Evolutionary conservation across 805 yeast species (phyloP).

Genomic region (Myxozyma udenii): DNA sequence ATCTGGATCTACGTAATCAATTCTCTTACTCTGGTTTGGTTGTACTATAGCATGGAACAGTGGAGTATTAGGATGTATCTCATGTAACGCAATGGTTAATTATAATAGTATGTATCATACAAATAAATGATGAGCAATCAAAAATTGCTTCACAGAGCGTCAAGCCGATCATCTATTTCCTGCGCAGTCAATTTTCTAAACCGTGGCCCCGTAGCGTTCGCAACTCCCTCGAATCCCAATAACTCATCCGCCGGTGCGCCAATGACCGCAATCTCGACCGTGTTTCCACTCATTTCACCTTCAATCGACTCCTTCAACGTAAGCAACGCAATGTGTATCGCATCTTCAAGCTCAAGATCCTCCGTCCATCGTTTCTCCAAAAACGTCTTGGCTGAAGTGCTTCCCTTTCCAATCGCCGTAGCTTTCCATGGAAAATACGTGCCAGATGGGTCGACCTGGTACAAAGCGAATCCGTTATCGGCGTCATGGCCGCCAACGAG

Average conservation of each 20-base stretch:
- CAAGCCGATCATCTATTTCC: constrained; percentile 94
- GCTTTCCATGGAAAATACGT: constrained; percentile 99
- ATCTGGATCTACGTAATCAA: too few species aligned
- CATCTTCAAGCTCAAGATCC: constrained; percentile 95
- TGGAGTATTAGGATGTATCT: too few species aligned
- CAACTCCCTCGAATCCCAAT: constrained; percentile 83
- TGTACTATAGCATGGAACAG: too few species aligned
- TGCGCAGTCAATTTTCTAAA: constrained; percentile 79
- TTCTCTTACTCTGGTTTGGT: background rate
- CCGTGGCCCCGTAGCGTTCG: constrained; percentile 78
- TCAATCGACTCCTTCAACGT: constrained; percentile 95
- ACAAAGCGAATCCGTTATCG: constrained; percentile 47
- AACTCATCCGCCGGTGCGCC: constrained; percentile 77
- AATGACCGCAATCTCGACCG: constrained; percentile 85
- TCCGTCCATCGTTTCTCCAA: constrained; percentile 98
- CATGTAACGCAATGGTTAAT: too few species aligned
- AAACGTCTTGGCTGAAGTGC: constrained; percentile 94
- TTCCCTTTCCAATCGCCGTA: constrained; percentile 96
- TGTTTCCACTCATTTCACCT: constrained; percentile 96
- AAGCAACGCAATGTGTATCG: constrained; percentile 90
- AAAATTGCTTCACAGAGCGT: constrained; percentile 61
- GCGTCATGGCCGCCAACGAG: constrained; percentile 93
- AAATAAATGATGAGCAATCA: background rate
- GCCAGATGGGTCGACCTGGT: constrained; percentile 98
- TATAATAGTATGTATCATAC: background rate